phyloP scores from a whole-genome alignment of 495 filamentous ascomycete genomes.

The Bacidia gigantensis region DNA sequence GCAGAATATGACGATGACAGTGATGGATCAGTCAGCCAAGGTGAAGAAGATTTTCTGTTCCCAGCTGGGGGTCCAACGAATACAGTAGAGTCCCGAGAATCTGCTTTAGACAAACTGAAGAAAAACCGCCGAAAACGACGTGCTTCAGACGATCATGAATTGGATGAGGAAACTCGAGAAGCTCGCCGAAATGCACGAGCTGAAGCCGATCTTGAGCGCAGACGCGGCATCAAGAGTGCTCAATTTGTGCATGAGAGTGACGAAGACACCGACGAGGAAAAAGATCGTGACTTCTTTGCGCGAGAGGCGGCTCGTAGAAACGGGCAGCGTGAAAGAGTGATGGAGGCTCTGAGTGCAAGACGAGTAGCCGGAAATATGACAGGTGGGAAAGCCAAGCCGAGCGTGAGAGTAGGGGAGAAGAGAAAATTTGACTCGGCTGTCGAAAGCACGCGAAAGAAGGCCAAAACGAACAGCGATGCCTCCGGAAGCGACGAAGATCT shows the following conservation, averaged over 20 bases:
- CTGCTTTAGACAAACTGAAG: slow-evolving; percentile 36
- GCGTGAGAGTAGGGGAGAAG: slow-evolving; percentile 14
- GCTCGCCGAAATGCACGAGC: slow-evolving; percentile 40
- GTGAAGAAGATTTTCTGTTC: slow-evolving; percentile 56
- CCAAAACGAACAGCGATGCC: slow-evolving; percentile 10
- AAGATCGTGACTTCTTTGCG: slow-evolving; percentile 54
- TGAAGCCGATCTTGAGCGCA: slow-evolving; percentile 46
- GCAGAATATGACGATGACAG: slow-evolving; percentile 37
- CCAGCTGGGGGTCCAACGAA: slow-evolving; percentile 50
- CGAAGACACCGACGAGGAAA: slow-evolving; percentile 61
- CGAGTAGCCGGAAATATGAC: slow-evolving; percentile 32
- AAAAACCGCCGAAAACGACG: slow-evolving; percentile 37
- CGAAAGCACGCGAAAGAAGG: slow-evolving; percentile 22
- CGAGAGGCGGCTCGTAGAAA: slow-evolving; percentile 47
- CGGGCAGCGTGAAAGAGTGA: slow-evolving; percentile 34
- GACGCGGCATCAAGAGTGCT: slow-evolving; percentile 67
- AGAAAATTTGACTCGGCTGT: slow-evolving; percentile 19
- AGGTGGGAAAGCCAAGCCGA: slow-evolving; percentile 17
- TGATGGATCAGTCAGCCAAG: slow-evolving; percentile 38
- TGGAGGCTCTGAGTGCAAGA: slow-evolving; percentile 39
- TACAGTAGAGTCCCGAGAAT: slow-evolving; percentile 29
- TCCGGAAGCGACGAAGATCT: slow-evolving; percentile 20
- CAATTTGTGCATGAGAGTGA: slow-evolving; percentile 67
- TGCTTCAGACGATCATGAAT: slow-evolving; percentile 22
- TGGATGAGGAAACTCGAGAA: slow-evolving; percentile 39